phyloP scores from a whole-genome alignment of 257 asterid genomes.

The Eucommia ulmoides region DNA sequence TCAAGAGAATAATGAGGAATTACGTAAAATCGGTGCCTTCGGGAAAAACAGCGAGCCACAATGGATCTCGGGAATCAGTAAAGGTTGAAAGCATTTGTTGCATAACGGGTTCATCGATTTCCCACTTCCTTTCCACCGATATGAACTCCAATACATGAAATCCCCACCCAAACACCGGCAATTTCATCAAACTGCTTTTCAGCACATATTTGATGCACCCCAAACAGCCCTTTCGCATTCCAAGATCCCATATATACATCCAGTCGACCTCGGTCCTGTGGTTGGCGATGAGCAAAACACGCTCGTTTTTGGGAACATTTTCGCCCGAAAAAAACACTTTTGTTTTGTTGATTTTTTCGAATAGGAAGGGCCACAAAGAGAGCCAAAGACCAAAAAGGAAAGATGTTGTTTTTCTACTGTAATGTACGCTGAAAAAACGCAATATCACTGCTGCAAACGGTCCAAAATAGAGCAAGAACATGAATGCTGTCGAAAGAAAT shows the following conservation, averaged over 20 bases:
- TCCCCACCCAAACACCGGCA: constrained; percentile 3
- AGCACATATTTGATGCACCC: constrained; percentile 1
- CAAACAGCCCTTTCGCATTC: neutral
- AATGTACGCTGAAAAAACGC: neutral
- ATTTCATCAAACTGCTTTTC: constrained; percentile 1
- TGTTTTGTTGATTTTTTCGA: constrained; percentile 3
- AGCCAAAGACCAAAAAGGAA: constrained; percentile 2
- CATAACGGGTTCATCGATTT: neutral
- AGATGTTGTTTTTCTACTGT: neutral
- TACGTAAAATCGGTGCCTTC: constrained; percentile 4
- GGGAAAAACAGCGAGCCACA: constrained; percentile 1
- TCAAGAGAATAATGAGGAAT: neutral
- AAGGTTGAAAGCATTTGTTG: constrained; percentile 1
- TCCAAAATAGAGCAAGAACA: constrained; percentile 1
- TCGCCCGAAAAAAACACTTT: constrained; percentile 3
- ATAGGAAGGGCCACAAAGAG: constrained; percentile 3
- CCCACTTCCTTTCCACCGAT: constrained; percentile 3
- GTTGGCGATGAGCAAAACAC: constrained; percentile 1
- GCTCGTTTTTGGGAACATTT: neutral
- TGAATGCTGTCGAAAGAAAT: neutral
- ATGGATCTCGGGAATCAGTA: neutral
- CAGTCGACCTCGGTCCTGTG: constrained; percentile 2
- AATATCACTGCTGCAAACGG: neutral
- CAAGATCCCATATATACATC: constrained; percentile 2
- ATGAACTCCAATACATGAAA: constrained; percentile 1